Percentiles rank a stretch among this genome's conserved stretches.
Evolutionary conservation across 2,329 filamentous ascomycete species (phyloP).

Genomic region (Fusarium chuoi): DNA sequence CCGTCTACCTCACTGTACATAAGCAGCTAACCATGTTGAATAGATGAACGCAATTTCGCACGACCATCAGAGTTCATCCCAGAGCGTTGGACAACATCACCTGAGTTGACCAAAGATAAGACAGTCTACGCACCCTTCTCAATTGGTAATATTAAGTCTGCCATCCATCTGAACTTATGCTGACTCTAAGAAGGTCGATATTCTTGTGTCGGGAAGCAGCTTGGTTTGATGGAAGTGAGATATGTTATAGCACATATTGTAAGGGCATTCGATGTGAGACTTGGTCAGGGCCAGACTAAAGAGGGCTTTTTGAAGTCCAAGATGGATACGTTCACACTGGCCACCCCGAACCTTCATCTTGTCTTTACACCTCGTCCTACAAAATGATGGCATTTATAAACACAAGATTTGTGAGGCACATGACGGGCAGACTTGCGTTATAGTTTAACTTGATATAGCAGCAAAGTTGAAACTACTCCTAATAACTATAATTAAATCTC

Average conservation of each 20-base stretch:
- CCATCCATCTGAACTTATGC: not conserved
- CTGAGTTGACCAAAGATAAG: conserved; percentile 47
- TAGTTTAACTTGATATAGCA: not conserved
- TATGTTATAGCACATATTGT: conserved; percentile 18
- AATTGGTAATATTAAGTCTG: conserved; percentile 29
- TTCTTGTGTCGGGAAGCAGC: conserved; percentile 31
- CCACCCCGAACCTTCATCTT: not conserved
- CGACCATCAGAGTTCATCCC: conserved; percentile 49
- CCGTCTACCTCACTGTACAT: accelerated
- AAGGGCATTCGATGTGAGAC: conserved; percentile 6
- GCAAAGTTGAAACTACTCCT: no score
- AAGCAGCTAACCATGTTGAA: not conserved
- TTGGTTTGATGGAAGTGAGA: conserved; percentile 32
- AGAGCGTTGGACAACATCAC: conserved; percentile 50
- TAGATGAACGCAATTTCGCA: conserved; percentile 44
- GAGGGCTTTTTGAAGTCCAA: not conserved
- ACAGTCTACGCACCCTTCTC: conserved; percentile 49
- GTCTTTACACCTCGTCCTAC: not conserved
- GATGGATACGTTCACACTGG: not conserved
- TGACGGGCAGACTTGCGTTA: not conserved
- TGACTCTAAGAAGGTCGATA: conserved; percentile 15
- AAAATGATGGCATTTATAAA: not conserved
- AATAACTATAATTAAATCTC: not conserved
- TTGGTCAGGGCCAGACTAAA: not conserved
- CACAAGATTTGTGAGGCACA: not conserved